phyloP scores from a whole-genome alignment of 352 stramenopile species.

The Globisporangium heterothallicum region DNA sequence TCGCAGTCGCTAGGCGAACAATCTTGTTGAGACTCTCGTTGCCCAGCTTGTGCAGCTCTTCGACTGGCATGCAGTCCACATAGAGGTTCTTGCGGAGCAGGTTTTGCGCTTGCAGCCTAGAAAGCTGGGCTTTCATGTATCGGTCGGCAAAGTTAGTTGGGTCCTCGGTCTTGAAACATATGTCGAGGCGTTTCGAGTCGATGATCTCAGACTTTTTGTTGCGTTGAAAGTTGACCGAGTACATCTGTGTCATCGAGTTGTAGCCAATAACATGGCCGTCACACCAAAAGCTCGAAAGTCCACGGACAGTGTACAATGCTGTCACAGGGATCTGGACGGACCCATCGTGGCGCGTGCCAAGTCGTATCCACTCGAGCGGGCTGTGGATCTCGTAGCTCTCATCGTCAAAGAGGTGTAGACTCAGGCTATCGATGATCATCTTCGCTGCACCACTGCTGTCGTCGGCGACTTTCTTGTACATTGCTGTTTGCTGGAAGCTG shows the following conservation, averaged over 20 bases:
- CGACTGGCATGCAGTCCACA: constrained; percentile 80
- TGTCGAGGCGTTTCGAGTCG: constrained; percentile 47
- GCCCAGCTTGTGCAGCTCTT: constrained; percentile 77
- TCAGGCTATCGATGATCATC: constrained; percentile 51
- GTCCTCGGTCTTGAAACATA: constrained; percentile 83
- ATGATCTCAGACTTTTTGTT: constrained; percentile 54
- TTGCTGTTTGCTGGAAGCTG: constrained; percentile 25
- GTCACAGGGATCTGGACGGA: constrained; percentile 66
- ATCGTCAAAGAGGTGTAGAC: constrained; percentile 73
- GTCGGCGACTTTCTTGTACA: constrained; percentile 34
- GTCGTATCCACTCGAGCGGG: constrained; percentile 54
- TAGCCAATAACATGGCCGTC: constrained; percentile 59
- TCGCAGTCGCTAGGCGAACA: constrained; percentile 44
- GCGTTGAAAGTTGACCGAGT: constrained; percentile 58
- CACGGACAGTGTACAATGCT: constrained; percentile 57
- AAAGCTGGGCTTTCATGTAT: constrained; percentile 52
- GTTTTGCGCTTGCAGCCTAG: constrained; percentile 61
- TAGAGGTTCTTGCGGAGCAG: constrained; percentile 74
- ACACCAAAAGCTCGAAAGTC: constrained; percentile 56
- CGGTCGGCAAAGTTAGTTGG: constrained; percentile 71
- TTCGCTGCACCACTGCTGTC: constrained; percentile 48
- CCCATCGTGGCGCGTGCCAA: constrained; percentile 41
- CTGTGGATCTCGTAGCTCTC: constrained; percentile 72
- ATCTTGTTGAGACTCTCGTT: constrained; percentile 81
- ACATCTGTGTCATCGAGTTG: constrained; percentile 31